These are phyloP conservation scores for Phyllosticta citrichinensis DNA, from an alignment of 2,329 filamentous ascomycete species.

Conservation along the genomic window DNA sequence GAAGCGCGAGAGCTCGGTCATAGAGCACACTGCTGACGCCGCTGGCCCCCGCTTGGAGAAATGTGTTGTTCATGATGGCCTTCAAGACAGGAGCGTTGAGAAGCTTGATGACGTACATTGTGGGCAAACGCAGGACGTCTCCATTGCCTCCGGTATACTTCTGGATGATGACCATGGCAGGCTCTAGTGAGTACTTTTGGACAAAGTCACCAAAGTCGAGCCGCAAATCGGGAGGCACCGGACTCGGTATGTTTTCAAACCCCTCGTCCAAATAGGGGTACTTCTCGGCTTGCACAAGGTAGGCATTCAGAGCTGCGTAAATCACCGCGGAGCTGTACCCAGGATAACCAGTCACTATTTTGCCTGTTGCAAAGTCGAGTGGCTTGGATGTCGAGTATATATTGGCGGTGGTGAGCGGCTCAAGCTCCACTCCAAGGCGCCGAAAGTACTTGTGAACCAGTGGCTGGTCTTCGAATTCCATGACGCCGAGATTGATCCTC, in stretches of 20 bases:
- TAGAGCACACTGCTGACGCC: conserved; percentile 19
- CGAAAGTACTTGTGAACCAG: conserved; percentile 36
- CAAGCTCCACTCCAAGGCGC: conserved; percentile 31
- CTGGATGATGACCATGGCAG: conserved; percentile 33
- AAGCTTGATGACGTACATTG: conserved; percentile 37
- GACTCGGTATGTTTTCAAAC: conserved; percentile 33
- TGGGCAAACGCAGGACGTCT: conserved; percentile 34
- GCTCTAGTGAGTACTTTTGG: conserved; percentile 37
- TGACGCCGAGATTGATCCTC: conserved; percentile 29
- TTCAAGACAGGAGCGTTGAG: conserved; percentile 12
- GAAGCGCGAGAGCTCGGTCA: conserved; percentile 10
- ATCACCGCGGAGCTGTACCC: background rate
- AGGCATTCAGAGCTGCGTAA: conserved; percentile 15
- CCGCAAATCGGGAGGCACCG: conserved; percentile 37
- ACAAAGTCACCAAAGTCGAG: conserved; percentile 40
- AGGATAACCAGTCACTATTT: conserved; percentile 7
- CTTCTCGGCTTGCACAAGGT: conserved; percentile 20
- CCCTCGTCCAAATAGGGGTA: conserved; percentile 28
- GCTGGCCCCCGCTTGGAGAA: conserved; percentile 12
- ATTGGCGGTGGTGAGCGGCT: conserved; percentile 15
- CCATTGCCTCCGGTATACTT: conserved; percentile 35
- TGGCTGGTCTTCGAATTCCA: conserved; percentile 32
- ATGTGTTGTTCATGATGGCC: background rate
- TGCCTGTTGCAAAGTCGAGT: conserved; percentile 23
- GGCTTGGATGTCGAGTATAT: background rate